Base-by-base conservation (phyloP, 2,329 filamentous ascomycete genomes). In the Verticillium tricorpus region DNA sequence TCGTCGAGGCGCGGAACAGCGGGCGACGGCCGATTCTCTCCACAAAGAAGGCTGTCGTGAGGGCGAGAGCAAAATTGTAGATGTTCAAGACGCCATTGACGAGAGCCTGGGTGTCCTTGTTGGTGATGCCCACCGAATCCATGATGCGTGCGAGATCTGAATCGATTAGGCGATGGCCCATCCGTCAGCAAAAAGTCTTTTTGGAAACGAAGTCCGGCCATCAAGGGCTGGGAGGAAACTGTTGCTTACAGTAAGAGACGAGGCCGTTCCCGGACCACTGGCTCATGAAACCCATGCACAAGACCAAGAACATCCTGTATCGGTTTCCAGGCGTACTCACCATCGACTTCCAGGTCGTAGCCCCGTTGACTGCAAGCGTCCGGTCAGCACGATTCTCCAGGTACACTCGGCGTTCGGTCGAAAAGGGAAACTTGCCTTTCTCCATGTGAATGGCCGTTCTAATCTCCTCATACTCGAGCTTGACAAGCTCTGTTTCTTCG, bases 401-500 rank as follows among this genome's bases (percentile, higher is more conserved):
- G 34, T 11, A 11, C 9, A 35, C 34, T 2, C 34, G 14, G 14
- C 2, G 34, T 37, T 11, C 8, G 2, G 25, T 19, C 34, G 5
- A 9, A 25, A 28, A 17, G 1, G 17, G 54, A 82, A 12, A 34
- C 37, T 52, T 37, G 9, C 77, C 72, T 25, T 76, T 74, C 4
- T 76, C 76, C 17, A 76, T 69, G 61, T 72, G 72, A 56, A 81
- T 75, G 37, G 78, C 74, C 66, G 82, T 77, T 37, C 79, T 72
- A 71, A 81, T 81, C 64, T 83, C 80, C 15, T 78, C 76, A 67
- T 81, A 80, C 67, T 84, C 79, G 5, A 83, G 72, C 63, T 78
- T 76, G 2, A 84, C 82, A 63, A 82, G 76, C 0, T 77, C 75
- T 1, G 75, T 78, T 34, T 71, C 69, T 2, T 81, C 77, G 11